phyloP scores from a whole-genome alignment of 2,329 filamentous ascomycete genomes.

The Hortaea werneckii region DNA sequence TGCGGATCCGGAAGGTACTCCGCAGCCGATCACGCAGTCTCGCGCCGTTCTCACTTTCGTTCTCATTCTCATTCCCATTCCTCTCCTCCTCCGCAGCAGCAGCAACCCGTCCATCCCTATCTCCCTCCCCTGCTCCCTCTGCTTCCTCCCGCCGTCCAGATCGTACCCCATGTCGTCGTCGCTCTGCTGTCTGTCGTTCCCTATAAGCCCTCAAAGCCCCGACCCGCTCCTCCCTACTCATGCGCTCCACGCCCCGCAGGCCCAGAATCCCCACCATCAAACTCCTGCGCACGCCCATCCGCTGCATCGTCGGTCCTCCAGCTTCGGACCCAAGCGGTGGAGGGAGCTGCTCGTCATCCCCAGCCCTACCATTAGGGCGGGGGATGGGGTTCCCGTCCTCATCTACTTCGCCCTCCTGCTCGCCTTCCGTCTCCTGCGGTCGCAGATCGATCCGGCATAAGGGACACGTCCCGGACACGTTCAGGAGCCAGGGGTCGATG shows the following conservation, averaged over 20 bases:
- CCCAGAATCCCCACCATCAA: constrained; percentile 32
- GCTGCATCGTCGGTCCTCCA: constrained; percentile 1
- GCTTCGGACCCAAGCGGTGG: constrained; percentile 13
- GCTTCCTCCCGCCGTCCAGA: no score
- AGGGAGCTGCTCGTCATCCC: constrained; percentile 5
- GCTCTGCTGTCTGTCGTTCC: no score
- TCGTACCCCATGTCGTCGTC: no score
- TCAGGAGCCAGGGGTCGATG: constrained; percentile 55
- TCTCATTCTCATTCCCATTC: no score
- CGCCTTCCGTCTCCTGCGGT: constrained; percentile 30
- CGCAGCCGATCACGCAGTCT: constrained; percentile 4
- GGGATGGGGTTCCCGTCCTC: constrained; percentile 13
- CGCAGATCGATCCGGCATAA: constrained; percentile 53
- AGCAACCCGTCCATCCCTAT: no score
- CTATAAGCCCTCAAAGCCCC: constrained; percentile 30
- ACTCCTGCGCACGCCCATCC: constrained; percentile 18
- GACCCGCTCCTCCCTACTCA: constrained; percentile 34
- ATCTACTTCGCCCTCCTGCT: constrained; percentile 21
- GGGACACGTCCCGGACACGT: constrained; percentile 56
- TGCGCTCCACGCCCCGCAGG: constrained; percentile 29
- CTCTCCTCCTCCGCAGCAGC: not conserved
- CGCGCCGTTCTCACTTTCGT: no score
- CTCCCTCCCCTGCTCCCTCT: no score
- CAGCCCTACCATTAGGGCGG: constrained; percentile 11
- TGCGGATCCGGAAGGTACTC: constrained; percentile 6